Evolutionary conservation across 768 basidiomycete genomes (phyloP), one percentile per base, ranked within the genome.

Genomic region (Amanita thiersii): DNA sequence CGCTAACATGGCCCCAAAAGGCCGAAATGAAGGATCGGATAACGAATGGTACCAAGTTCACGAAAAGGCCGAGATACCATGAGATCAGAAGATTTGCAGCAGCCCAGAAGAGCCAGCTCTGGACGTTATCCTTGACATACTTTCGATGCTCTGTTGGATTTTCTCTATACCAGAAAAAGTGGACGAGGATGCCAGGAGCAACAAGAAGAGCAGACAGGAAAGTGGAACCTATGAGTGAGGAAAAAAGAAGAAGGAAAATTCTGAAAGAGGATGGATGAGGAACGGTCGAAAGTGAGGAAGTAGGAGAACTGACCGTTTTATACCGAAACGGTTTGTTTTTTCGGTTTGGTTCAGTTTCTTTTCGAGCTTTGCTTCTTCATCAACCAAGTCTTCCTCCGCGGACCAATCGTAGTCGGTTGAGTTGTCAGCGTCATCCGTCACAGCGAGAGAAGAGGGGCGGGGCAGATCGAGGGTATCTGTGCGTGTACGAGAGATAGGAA

Each of bases 61-160:
- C 64, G 45, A 81, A 61, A 61, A 85, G 63, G 14, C 81, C 86
- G 24, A 89, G 75, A 47, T 69, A 81, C 86, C 86, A 89, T 2
- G 85, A 86, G 39, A 86, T 69, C 44, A 84, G 63, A 39, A 87
- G 63, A 56, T 89, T 87, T 28, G 81, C 72, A 3, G 85, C 86
- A 5, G 75, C 77, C 84, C 86, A 89, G 58, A 84, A 85, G 2
- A 87, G 64, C 86, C 86, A 89, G 2, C 82, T 80, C 55, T 81
- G 66, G 33, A 82, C 57, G 55, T 81, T 87, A 47, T 79, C 70
- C 40, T 70, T 71, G 47, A 86, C 69, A 47, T 70, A 82, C 20
- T 63, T 67, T 11, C 82, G 72, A 48, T 76, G 62, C 5, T 68
- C 64, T 12, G 72, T 72, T 5, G 70, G 73, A 41, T 82, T 56